Conservation (phyloP, 495 filamentous ascomycete genomes). For the Aspergillus sclerotiicarbonarius region DNA sequence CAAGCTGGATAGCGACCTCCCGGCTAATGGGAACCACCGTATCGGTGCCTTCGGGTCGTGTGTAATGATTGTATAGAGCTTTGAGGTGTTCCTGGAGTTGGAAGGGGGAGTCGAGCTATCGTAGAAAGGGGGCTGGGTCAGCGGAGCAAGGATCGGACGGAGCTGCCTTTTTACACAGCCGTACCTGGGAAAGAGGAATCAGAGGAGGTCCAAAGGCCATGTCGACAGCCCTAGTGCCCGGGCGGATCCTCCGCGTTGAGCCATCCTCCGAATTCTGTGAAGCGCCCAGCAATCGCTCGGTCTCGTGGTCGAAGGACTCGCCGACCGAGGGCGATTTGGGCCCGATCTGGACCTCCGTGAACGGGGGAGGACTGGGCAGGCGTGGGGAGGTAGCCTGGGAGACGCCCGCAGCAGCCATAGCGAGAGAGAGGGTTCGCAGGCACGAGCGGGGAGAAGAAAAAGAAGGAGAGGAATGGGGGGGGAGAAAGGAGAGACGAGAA, state of each 20-base stretch:
- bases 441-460: constrained; percentile 24
- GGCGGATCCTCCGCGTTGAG: constrained; percentile 80
- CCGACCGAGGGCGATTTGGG: constrained; percentile 74
- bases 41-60: constrained; percentile 57
- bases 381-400: constrained; percentile 78
- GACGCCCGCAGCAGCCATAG: constrained; percentile 54
- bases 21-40: constrained; percentile 65
- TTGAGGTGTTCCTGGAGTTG: constrained; percentile 98
- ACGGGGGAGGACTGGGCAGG: constrained; percentile 83
- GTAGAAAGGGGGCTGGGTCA: constrained; percentile 21
- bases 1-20: constrained; percentile 67
- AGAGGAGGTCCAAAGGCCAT: constrained; percentile 91
- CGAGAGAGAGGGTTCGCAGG: constrained; percentile 16
- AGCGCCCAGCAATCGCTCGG: constrained; percentile 38
- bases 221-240: constrained; percentile 83
- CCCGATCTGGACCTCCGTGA: constrained; percentile 85
- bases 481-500: constrained; percentile 15
- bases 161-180: constrained; percentile 21
- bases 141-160: constrained; percentile 2
- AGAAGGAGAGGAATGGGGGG: constrained; percentile 21
- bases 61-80: constrained; percentile 80
- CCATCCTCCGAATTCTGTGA: constrained; percentile 56
- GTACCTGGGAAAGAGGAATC: constrained; percentile 76
- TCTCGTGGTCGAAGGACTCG: constrained; percentile 44
- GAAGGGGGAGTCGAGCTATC: constrained; percentile 88